Evolutionary conservation across 2,329 filamentous ascomycete genomes (phyloP).

Genomic region (Cordyceps pruinosa): DNA sequence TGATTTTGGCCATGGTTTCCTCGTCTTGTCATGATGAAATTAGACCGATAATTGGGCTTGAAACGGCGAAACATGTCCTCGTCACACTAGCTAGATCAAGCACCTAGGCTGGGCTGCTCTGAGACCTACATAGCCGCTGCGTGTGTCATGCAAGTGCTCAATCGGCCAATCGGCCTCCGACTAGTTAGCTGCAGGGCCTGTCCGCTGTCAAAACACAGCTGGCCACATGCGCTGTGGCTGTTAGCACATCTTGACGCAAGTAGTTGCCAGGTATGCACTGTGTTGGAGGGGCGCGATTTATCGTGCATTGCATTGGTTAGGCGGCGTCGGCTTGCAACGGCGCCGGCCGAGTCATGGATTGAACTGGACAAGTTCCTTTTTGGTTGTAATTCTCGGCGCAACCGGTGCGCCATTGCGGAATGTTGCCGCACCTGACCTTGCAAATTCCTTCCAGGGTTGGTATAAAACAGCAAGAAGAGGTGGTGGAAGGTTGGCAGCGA

Average conservation of each 20-base stretch:
- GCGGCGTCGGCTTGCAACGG: constrained; percentile 1
- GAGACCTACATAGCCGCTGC: constrained; percentile 35
- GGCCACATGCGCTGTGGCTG: constrained; percentile 1
- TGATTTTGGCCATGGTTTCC: not conserved
- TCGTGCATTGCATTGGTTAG: constrained; percentile 8
- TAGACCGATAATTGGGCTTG: not conserved
- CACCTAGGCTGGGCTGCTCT: constrained; percentile 14
- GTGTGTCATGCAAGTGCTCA: constrained; percentile 36
- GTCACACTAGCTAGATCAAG: not conserved
- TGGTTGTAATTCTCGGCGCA: not conserved
- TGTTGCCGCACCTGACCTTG: not conserved
- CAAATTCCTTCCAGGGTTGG: not conserved
- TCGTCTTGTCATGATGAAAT: not conserved
- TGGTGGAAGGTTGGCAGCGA: not conserved
- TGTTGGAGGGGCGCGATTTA: constrained; percentile 2
- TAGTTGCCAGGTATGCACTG: not conserved
- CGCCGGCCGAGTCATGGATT: constrained; percentile 3
- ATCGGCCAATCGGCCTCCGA: constrained; percentile 22
- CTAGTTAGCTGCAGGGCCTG: constrained; percentile 9
- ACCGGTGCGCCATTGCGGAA: not conserved
- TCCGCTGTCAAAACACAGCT: not conserved
- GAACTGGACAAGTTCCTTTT: not conserved
- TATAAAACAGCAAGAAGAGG: not conserved
- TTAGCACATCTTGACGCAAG: not conserved
- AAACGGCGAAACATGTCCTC: not conserved